Conservation (phyloP, 1,139 yeast species). For the Pichiaceae sp. region DNA sequence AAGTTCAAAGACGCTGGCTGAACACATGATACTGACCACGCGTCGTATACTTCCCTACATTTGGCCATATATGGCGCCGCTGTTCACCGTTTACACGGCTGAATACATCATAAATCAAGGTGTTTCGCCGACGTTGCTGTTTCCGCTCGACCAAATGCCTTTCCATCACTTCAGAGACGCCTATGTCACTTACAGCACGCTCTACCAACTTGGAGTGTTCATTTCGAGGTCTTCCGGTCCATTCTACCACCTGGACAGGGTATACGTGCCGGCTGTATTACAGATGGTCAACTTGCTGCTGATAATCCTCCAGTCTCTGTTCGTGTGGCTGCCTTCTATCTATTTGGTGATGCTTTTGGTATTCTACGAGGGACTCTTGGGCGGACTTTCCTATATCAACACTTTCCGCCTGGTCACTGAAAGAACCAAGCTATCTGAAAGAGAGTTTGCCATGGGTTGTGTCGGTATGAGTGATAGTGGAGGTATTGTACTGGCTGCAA, state of each 20-base stretch:
- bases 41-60: slow-evolving; percentile 41
- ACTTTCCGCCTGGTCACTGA: slow-evolving; percentile 77
- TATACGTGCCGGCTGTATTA: slow-evolving; percentile 56
- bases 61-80: slow-evolving; percentile 73
- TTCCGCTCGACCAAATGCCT: slow-evolving; percentile 64
- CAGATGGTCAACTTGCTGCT: slow-evolving; percentile 61
- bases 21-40: slow-evolving; percentile 32
- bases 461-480: slow-evolving; percentile 88
- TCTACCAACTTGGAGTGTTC: slow-evolving; percentile 89
- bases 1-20: slow-evolving; percentile 1
- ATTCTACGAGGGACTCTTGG: slow-evolving; percentile 81
- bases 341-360: slow-evolving; percentile 56
- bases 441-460: slow-evolving; percentile 91
- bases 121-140: slow-evolving; percentile 75
- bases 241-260: slow-evolving; percentile 46
- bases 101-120: slow-evolving; percentile 93
- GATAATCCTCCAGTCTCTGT: slow-evolving; percentile 57
- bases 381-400: slow-evolving; percentile 86
- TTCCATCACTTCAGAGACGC: slow-evolving; percentile 71
- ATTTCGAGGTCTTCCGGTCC: slow-evolving; percentile 79
- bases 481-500: slow-evolving; percentile 79
- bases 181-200: slow-evolving; percentile 87
- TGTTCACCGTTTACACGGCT: slow-evolving; percentile 72
- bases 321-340: slow-evolving; percentile 51
- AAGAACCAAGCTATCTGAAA: slow-evolving; percentile 38